These are phyloP conservation scores for Trichaptum fuscoviolaceum DNA, from an alignment of 768 basidiomycete genomes.

Conservation along the genomic window DNA sequence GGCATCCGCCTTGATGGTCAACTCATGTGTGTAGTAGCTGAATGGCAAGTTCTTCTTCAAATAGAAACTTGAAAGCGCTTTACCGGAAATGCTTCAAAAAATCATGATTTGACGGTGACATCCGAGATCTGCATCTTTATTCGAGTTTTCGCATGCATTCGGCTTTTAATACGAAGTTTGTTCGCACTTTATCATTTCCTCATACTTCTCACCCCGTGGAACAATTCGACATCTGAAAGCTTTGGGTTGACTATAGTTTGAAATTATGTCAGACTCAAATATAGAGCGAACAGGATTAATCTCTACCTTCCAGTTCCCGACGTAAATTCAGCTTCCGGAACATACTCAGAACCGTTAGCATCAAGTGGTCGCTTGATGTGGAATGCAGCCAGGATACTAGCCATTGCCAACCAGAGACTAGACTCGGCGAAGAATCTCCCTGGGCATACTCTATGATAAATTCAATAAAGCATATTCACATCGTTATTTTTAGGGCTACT, in stretches of 20 bases:
- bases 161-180: neutral
- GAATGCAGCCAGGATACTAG: conserved; percentile 16
- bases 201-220: neutral
- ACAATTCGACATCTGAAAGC: neutral
- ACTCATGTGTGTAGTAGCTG: too few species aligned
- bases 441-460: conserved; percentile 13
- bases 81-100: too few species aligned
- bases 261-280: neutral
- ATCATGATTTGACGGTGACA: too few species aligned
- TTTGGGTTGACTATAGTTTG: neutral
- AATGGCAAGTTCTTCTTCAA: too few species aligned
- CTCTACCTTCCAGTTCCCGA: conserved; percentile 12
- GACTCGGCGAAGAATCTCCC: conserved; percentile 26
- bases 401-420: conserved; percentile 22
- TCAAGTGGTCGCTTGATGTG: conserved; percentile 16
- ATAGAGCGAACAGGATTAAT: neutral
- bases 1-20: too few species aligned
- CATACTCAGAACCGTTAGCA: conserved; percentile 12
- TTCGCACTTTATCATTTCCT: neutral
- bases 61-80: too few species aligned
- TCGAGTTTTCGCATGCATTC: too few species aligned
- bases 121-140: too few species aligned
- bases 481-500: neutral
- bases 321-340: conserved; percentile 17
- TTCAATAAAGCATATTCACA: neutral